Base-by-base conservation (phyloP, 768 basidiomycete species). In the Sarcodon aspratus region DNA sequence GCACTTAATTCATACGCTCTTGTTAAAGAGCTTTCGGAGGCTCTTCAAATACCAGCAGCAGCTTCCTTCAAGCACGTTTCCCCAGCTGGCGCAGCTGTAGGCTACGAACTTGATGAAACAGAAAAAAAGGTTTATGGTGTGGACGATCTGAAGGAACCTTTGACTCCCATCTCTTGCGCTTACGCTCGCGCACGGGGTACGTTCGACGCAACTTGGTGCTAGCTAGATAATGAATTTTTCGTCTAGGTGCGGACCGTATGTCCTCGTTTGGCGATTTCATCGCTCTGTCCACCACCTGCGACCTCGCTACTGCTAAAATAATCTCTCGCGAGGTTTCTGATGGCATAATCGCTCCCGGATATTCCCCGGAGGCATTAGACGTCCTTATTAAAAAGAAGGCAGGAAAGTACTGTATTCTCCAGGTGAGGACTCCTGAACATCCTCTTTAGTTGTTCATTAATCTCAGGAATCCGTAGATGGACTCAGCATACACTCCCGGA, bases 1-100 rank as follows among this genome's bases (percentile, higher is more conserved):
- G 96, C 94, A 1, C 78, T 99, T 57, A 97, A 97, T 69, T 95
- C 95, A 3, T 99, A 86, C 60, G 94, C 90, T 1, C 78, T 99
- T 36, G 96, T 99, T 49, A 88, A 84, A 59, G 96, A 99, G 63
- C 78, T 99, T 3, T 82, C 90, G 43, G 87, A 80, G 50, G 89
- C 89, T 0, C 78, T 98, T 49, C 67, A 72, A 34, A 79, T 98
- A 43, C 94, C 96, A 13, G 96, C 96, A 11, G 95, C 96, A 10
- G 95, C 96, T 0, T 97, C 94, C 1, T 99, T 98, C 82, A 99
- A 99, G 70, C 96, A 99, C 61, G 96, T 99, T 51, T 98, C 95
- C 13, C 96, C 96, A 9, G 96, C 96, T 1, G 96, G 96, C 46
- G 93, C 89, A 6, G 96, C 94, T 27, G 89, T 97, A 10, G 95